Percentiles rank a stretch among this genome's conserved stretches.
Conservation (phyloP, 192 early-diverging fungal species). For the Bifiguratus adelaidae region DNA sequence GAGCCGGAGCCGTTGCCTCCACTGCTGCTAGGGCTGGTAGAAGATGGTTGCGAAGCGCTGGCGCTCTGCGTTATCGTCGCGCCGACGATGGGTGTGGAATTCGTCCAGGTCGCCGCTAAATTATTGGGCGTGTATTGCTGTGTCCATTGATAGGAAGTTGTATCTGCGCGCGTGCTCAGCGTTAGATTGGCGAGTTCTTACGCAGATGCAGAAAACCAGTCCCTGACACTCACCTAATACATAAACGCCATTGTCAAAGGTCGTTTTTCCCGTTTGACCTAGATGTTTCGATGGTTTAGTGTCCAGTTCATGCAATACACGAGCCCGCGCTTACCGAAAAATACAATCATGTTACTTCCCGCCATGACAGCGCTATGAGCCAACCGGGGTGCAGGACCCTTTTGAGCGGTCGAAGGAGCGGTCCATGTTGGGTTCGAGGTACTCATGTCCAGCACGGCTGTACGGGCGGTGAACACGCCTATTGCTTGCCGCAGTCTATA, state of each 20-base stretch:
- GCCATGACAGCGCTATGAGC: slow-evolving; percentile 5
- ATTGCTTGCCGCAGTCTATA: too few species aligned
- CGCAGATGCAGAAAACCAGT: too few species aligned
- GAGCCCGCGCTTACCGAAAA: not conserved
- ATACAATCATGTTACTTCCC: slow-evolving; percentile 2
- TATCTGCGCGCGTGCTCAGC: too few species aligned
- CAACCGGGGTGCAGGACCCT: not conserved
- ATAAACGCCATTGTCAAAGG: slow-evolving; percentile 5
- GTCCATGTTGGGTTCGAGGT: not conserved
- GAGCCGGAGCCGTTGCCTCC: not conserved
- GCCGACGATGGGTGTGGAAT: not conserved
- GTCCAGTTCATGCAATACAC: not conserved
- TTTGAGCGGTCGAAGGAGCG: not conserved
- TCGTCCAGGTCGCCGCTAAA: not conserved
- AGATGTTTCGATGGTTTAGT: not conserved
- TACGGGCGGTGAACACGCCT: not conserved
- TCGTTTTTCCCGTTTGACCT: slow-evolving; percentile 4
- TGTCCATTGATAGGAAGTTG: not conserved
- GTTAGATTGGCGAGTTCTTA: too few species aligned
- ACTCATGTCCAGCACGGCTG: slow-evolving; percentile 5
- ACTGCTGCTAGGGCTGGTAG: not conserved
- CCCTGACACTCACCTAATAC: too few species aligned
- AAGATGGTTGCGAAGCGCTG: too few species aligned
- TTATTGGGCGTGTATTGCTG: not conserved
- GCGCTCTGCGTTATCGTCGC: not conserved